Conservation (phyloP, 2,329 filamentous ascomycete genomes). For the Gnomoniopsis smithogilvyi region DNA sequence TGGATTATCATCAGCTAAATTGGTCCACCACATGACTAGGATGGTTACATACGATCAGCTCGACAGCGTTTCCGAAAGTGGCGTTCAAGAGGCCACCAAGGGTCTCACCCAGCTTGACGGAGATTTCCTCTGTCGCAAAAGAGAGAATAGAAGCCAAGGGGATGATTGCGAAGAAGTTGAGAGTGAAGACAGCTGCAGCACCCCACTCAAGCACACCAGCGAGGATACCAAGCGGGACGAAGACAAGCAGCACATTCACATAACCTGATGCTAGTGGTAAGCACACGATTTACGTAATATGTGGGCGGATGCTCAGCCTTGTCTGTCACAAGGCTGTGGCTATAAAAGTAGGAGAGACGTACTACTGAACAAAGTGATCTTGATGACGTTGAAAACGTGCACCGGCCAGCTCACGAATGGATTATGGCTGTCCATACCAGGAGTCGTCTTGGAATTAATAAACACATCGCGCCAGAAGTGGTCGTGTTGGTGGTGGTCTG, state of each 20-base stretch:
- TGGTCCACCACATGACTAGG: constrained; percentile 11
- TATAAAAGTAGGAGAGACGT: constrained; percentile 29
- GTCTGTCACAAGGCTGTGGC: neutral
- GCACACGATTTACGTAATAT: neutral
- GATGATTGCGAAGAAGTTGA: constrained; percentile 81
- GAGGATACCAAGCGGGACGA: constrained; percentile 70
- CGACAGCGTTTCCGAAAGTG: constrained; percentile 77
- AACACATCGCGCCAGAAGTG: constrained; percentile 37
- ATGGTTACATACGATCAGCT: constrained; percentile 61
- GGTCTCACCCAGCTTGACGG: constrained; percentile 68
- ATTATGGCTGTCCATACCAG: constrained; percentile 49
- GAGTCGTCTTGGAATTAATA: constrained; percentile 47
- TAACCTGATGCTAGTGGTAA: constrained; percentile 38
- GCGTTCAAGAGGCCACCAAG: constrained; percentile 72
- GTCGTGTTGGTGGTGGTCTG: constrained; percentile 18
- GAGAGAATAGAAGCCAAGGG: constrained; percentile 71
- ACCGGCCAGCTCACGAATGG: constrained; percentile 42
- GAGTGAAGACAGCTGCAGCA: constrained; percentile 65
- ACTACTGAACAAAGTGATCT: constrained; percentile 59
- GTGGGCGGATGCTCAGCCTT: neutral
- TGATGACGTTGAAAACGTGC: constrained; percentile 52
- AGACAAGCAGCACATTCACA: constrained; percentile 69
- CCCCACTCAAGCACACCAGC: constrained; percentile 62
- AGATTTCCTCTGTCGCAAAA: constrained; percentile 76
- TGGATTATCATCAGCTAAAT: constrained; percentile 30